Percentiles rank a stretch among this genome's conserved stretches.
These are phyloP conservation scores for Komagataea norvegica DNA, from an alignment of 1,139 yeast genomes.

Conservation along the genomic window DNA sequence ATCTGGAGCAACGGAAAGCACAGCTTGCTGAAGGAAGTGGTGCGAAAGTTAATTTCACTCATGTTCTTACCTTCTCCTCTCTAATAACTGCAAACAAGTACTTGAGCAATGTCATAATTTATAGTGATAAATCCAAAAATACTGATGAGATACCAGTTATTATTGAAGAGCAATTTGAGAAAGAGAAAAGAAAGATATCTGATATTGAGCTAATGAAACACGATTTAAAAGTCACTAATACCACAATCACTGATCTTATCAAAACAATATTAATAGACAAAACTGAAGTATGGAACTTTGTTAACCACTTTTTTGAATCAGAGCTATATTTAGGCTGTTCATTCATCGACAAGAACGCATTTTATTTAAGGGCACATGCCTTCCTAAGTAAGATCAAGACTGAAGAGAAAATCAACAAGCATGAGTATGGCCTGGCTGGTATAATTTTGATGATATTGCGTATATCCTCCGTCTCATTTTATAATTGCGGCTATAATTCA, in stretches of 20 bases:
- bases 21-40: background rate
- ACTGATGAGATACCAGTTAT: background rate
- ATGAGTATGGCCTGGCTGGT: conserved; percentile 1
- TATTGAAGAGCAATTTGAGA: conserved; percentile 6
- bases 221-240: background rate
- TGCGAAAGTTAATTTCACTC: conserved; percentile 3
- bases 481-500: conserved; percentile 6
- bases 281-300: conserved; percentile 2
- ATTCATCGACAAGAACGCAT: conserved; percentile 3
- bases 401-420: background rate
- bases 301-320: conserved; percentile 9
- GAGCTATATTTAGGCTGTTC: conserved; percentile 6
- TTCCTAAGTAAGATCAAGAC: conserved; percentile 1
- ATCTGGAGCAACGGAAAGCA: conserved; percentile 2
- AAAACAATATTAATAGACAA: conserved; percentile 3
- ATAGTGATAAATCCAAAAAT: background rate
- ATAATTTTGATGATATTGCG: conserved; percentile 3
- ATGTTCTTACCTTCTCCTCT: conserved; percentile 2
- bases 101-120: conserved; percentile 1
- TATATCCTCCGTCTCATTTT: conserved; percentile 7
- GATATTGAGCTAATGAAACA: conserved; percentile 7
- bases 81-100: conserved; percentile 7
- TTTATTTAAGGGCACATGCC: conserved; percentile 2
- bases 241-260: background rate
- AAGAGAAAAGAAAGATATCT: conserved; percentile 5